Conservation (phyloP, 805 yeast species). For the Dipodascopsis uninucleata region DNA sequence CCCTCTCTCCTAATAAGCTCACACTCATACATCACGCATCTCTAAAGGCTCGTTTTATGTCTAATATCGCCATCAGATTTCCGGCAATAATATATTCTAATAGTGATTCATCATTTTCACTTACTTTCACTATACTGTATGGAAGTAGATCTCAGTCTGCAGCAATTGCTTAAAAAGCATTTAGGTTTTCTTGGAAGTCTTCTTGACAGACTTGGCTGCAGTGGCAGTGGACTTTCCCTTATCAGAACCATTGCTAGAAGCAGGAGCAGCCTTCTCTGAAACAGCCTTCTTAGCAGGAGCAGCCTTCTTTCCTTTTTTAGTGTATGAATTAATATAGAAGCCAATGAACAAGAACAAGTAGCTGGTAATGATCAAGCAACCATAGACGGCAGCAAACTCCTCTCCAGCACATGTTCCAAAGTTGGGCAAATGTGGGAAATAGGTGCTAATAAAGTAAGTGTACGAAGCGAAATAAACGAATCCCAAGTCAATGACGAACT, state of each 20-base stretch:
- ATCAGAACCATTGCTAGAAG: conserved; percentile 2
- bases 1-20: too few relatives aligned
- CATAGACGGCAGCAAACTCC: conserved; percentile 87
- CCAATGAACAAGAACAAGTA: conserved; percentile 87
- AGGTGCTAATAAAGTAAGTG: conserved; percentile 76
- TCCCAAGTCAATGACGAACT: conserved; percentile 81
- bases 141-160: too few relatives aligned
- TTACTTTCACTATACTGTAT: too few relatives aligned
- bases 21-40: too few relatives aligned
- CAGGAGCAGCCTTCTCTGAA: conserved; percentile 6
- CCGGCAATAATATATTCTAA: too few relatives aligned
- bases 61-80: too few relatives aligned
- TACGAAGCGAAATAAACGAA: conserved; percentile 94
- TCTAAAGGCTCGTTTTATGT: too few relatives aligned
- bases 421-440: conserved; percentile 67
- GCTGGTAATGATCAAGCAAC: conserved; percentile 81
- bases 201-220: conserved; percentile 21
- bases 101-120: too few relatives aligned
- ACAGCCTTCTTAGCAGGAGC: conserved; percentile 22
- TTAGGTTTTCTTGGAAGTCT: conserved; percentile 24
- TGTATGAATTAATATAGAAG: conserved; percentile 85
- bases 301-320: conserved; percentile 37
- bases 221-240: not conserved
- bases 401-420: conserved; percentile 86
- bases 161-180: too few relatives aligned